Percentiles rank a stretch among this genome's conserved stretches.
Evolutionary conservation across 768 basidiomycete species (phyloP).

Genomic region (Ramaria sp.): DNA sequence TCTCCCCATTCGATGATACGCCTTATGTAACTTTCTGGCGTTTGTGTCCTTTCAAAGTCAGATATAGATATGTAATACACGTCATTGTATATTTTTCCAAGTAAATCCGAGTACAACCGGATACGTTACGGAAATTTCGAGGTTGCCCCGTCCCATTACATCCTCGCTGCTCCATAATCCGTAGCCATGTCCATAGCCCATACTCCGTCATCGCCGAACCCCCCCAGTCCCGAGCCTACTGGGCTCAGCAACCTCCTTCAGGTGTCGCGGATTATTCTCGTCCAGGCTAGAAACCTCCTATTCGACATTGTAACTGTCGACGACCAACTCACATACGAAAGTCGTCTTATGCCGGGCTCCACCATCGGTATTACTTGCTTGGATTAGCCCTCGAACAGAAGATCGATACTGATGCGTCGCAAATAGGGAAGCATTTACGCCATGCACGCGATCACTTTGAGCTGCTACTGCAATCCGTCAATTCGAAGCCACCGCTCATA

Average conservation of each 20-base stretch:
- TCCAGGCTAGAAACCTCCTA: constrained; percentile 64
- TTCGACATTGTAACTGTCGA: constrained; percentile 55
- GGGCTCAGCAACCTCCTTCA: constrained; percentile 44
- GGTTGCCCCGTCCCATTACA: no score
- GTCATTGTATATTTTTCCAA: no score
- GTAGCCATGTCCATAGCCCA: no score
- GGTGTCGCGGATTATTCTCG: constrained; percentile 56
- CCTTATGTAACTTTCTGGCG: neutral
- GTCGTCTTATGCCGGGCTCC: constrained; percentile 74
- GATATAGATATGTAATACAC: neutral
- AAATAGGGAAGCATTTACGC: constrained; percentile 69
- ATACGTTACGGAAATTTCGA: no score
- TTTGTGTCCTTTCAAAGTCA: neutral
- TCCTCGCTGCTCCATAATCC: no score
- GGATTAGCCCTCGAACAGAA: neutral
- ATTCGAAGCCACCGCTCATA: constrained; percentile 34
- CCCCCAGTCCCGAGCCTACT: constrained; percentile 15
- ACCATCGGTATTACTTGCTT: constrained; percentile 52
- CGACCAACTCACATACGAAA: constrained; percentile 55
- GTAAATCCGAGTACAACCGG: no score
- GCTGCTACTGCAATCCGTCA: constrained; percentile 47
- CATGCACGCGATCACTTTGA: constrained; percentile 80
- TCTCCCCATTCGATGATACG: no score
- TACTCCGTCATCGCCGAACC: no score
- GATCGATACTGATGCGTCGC: neutral